Evolutionary conservation across 1,139 yeast species (phyloP), one percentile per base, ranked within the genome.

Genomic region (Magnusiomyces sp.): DNA sequence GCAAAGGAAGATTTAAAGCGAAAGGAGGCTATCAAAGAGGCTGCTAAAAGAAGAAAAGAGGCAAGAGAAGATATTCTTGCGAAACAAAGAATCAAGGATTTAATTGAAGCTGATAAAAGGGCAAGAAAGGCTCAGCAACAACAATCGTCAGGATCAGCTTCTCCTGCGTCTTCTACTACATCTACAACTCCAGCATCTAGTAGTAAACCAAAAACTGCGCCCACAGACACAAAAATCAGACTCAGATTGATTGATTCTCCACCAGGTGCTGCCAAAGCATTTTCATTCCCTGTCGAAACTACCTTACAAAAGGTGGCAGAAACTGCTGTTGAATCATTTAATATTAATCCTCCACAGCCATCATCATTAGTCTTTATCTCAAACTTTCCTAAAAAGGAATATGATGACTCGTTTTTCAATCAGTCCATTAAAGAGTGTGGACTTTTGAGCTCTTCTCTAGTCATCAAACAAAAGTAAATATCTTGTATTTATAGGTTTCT

Each of bases 31-130:
- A 51, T 61, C 48, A 59, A 62, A 51, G 69, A 59, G 38, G 71
- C 71, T 9, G 68, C 59, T 38, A 58, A 58, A 37, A 60, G 68
- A 31, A 58, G 61, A 33, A 56, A 59, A 42, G 67, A 66, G 51
- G 64, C 59, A 2, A 52, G 51, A n/a, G 69, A 63, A 43, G 72
- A 68, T 37, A 58, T 57, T 2, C 53, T 55, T n/a, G n/a, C 71
- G 32, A 64, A 62, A 52, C 60, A 60, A 53, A 54, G 67, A 32
- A 62, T 69, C 46, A 59, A 59, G 51, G 68, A 62, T 32, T 63
- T 59, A 47, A 67, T 69, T 49, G 71, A 66, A 49, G 71, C 68
- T 20, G 72, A 69, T 48, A 63, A 59, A 53, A 56, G 60, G 14
- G 69, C 65, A 13, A 55, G 72, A 42, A 55, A 58, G 43, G 62